These are phyloP conservation scores for Chloris gayana DNA, from an alignment of 176 grass and related monocot species.

Conservation along the genomic window DNA sequence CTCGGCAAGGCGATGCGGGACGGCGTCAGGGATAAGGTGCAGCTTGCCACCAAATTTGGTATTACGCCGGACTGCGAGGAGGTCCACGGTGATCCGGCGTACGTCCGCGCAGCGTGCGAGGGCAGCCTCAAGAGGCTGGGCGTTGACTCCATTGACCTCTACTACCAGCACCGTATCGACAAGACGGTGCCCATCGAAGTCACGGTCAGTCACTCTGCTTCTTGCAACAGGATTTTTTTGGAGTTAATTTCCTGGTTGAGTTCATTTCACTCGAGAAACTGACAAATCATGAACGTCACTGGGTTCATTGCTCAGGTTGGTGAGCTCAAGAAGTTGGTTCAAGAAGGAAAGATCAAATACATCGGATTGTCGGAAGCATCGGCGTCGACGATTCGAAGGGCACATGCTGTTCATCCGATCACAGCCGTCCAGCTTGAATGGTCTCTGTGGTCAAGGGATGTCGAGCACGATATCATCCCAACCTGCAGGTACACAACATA, in stretches of 20 bases:
- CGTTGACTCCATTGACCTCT: slow-evolving; percentile 60
- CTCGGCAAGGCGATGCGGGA: slow-evolving; percentile 39
- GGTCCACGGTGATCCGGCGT: slow-evolving; percentile 46
- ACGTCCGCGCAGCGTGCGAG: slow-evolving; percentile 50
- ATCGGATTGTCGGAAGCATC: not conserved
- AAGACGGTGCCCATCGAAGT: slow-evolving; percentile 47
- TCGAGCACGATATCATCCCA: not conserved
- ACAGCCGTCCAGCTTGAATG: not conserved
- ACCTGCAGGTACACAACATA: not conserved
- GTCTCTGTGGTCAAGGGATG: not conserved
- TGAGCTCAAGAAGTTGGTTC: not conserved
- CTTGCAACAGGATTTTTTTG: not conserved
- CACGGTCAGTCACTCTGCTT: slow-evolving; percentile 38
- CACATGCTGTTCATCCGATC: not conserved
- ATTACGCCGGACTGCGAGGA: not conserved
- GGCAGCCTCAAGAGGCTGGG: slow-evolving; percentile 46
- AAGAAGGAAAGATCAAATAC: not conserved
- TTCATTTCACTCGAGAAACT: no score
- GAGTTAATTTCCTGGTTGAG: no score
- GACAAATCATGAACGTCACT: no score
- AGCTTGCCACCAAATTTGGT: slow-evolving; percentile 59
- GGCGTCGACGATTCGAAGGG: not conserved
- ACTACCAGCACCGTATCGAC: slow-evolving; percentile 60
- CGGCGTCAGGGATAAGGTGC: slow-evolving; percentile 35
- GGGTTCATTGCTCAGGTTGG: not conserved